Conservation (phyloP, 345 rosid species). For the Gossypium sturtianum region DNA sequence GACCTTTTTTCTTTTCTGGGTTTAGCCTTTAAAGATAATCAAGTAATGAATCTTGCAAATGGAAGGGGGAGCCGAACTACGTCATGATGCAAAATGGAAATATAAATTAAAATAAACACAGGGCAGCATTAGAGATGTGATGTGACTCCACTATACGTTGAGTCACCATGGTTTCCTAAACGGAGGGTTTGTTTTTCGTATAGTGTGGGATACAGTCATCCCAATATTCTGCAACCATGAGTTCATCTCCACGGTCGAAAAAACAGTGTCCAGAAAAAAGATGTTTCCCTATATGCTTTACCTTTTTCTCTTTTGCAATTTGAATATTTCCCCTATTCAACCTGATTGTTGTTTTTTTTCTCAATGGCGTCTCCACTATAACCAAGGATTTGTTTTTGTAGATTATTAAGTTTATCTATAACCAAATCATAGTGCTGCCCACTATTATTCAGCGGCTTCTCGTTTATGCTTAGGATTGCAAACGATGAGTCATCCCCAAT, state of each 20-base stretch:
- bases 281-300: no score
- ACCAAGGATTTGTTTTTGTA: not conserved
- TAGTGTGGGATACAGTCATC: constrained; percentile 15
- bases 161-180: not conserved
- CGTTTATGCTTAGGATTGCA: not conserved
- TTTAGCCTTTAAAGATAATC: constrained; percentile 62
- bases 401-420: not conserved
- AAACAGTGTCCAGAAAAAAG: not conserved
- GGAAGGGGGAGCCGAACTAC: not conserved
- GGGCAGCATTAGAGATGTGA: not conserved
- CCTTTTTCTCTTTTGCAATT: not conserved
- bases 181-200: not conserved
- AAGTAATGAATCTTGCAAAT: constrained; percentile 60
- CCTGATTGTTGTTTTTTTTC: not conserved
- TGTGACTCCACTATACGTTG: not conserved
- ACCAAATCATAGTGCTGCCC: not conserved
- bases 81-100: not conserved
- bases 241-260: not conserved
- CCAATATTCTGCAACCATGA: not conserved
- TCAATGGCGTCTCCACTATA: not conserved
- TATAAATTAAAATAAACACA: not conserved
- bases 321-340: not conserved
- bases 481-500: constrained; percentile 5
- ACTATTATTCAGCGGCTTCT: not conserved
- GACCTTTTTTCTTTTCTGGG: not conserved